Base-by-base conservation (phyloP, 169 alveolate genomes). In the Eimeria sp. region DNA sequence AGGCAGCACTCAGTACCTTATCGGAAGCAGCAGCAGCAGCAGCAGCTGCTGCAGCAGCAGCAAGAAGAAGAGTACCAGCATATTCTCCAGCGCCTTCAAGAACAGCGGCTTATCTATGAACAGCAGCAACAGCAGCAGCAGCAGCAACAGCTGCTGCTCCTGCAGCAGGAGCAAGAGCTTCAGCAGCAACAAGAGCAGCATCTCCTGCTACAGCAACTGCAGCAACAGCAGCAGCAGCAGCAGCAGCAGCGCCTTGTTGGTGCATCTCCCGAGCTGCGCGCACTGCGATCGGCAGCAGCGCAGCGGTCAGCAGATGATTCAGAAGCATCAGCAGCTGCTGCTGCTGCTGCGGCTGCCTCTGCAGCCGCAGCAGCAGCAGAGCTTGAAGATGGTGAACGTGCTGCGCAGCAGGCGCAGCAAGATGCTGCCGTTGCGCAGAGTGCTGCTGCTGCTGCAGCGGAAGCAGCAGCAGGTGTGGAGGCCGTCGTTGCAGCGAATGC, bases 331-430 rank as follows among this genome's bases (percentile, higher is more conserved):
- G 75, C 75, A 65, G 75, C 75, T 5, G 65, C 34, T 3, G 88
- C 88, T 9, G 58, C 88, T 9, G 88, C 88, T 9, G 88, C 88
- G 6, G 88, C 88, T 7, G 63, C 88, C 5, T 61, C 88, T 45
- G 88, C 88, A 4, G 88, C 88, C 11, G 63, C 88, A 6, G 88
- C 63, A 11, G 88, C 88, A 40, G 88, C 88, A 40, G 88, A 40
- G 88, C 88, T 78, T 4, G 88, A 78, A 18, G 88, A 78, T 22
- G 88, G 88, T 22, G 88, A 78, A 65, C 88, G 43, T 10, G 88
- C 88, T 10, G 88, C 88, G 22, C 88, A 40, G 88, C 88, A 78
- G 63, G 88, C 88, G 88, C 88, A 78, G 88, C 88, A 78, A 22
- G 88, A 78, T 78, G 88, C 88, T 16, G 88, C 58, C 5, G 47